A percentile compares a stretch with the other conserved stretches of the same genome.
These are phyloP conservation scores for Zygotorulaspora sp. DNA, from an alignment of 805 yeast species.

Conservation along the genomic window DNA sequence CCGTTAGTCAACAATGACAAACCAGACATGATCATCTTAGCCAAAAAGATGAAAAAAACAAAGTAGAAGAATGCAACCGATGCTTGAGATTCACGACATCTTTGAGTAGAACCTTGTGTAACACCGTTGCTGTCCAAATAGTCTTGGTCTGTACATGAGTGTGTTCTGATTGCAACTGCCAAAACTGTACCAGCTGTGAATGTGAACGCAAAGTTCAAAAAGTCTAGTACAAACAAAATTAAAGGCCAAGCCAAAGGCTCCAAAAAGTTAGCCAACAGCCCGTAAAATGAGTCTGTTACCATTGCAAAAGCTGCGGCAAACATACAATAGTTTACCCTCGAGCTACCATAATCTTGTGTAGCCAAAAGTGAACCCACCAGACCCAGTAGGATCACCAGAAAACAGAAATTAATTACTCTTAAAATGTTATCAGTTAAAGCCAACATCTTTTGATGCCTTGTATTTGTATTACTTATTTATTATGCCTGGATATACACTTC, in stretches of 20 bases:
- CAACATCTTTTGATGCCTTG: conserved; percentile 41
- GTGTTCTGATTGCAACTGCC: conserved; percentile 83
- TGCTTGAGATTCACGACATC: conserved; percentile 96
- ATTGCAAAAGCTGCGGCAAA: conserved; percentile 86
- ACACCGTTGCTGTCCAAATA: conserved; percentile 65
- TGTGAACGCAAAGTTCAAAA: conserved; percentile 85
- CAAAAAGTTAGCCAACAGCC: conserved; percentile 69
- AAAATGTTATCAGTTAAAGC: conserved; percentile 71
- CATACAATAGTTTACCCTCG: conserved; percentile 85
- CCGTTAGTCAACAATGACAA: conserved; percentile 47
- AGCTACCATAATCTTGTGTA: conserved; percentile 47
- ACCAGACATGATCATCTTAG: conserved; percentile 50
- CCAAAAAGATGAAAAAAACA: conserved; percentile 70
- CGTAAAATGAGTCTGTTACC: conserved; percentile 75
- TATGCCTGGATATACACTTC: too few relatives aligned
- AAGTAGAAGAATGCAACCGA: conserved; percentile 78
- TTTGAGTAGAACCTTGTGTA: conserved; percentile 68
- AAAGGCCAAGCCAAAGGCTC: conserved; percentile 81
- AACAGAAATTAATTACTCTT: conserved; percentile 69
- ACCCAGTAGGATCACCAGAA: conserved; percentile 77
- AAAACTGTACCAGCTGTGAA: conserved; percentile 92
- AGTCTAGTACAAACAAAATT: conserved; percentile 68
- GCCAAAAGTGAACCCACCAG: conserved; percentile 85
- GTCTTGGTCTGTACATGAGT: conserved; percentile 69
- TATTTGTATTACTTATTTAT: too few relatives aligned